Base-by-base conservation (phyloP, 108 stramenopile genomes). In the Pseudonitzschia delicatissima region DNA sequence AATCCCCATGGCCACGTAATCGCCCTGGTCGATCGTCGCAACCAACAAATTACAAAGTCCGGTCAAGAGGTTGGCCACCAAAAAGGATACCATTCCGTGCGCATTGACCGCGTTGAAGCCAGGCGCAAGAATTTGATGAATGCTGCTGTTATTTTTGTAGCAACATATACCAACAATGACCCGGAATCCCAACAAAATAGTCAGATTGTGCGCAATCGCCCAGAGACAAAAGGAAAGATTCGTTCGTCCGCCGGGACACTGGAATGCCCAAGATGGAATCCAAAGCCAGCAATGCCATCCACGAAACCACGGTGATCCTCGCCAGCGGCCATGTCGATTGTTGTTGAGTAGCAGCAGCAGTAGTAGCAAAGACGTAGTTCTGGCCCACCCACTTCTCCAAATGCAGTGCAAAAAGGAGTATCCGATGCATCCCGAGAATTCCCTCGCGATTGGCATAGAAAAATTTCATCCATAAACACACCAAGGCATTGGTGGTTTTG, bases 381-480 rank as follows among this genome's bases (percentile, higher is more conserved):
- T 64, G 53, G 4, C 77, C 89, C 66, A 91, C 60, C 20, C 63
- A 80, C 66, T 92, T 90, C n/a, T 40, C 85, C 79, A 5, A 80
- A 15, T 34, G 83, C 73, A n/a, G 65, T 84, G 80, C 17, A 96
- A 42, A 58, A 74, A 61, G 45, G 81, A 31, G 66, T 94, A 94
- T 20, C 93, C 96, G 23, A 90, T 27, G 40, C 82, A 66, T 27
- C 96, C 91, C n/a, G 23, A 93, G 64, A 18, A 96, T 81, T 4
- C 96, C 96, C 71, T 96, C 96, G 58, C 93, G 85, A 71, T 96
- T 96, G 57, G 88, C 87, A 45, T 75, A 77, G 64, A 88, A 80
- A 7, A 87, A 50, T 55, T 77, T 29, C 32, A 58, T 47, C 32
- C n/a, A 37, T n/a, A n/a, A n/a, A n/a, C n/a, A n/a, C n/a, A n/a